These are phyloP conservation scores for Taxawa tesnikishii DNA, from an alignment of 2,329 filamentous ascomycete species.

Conservation along the genomic window DNA sequence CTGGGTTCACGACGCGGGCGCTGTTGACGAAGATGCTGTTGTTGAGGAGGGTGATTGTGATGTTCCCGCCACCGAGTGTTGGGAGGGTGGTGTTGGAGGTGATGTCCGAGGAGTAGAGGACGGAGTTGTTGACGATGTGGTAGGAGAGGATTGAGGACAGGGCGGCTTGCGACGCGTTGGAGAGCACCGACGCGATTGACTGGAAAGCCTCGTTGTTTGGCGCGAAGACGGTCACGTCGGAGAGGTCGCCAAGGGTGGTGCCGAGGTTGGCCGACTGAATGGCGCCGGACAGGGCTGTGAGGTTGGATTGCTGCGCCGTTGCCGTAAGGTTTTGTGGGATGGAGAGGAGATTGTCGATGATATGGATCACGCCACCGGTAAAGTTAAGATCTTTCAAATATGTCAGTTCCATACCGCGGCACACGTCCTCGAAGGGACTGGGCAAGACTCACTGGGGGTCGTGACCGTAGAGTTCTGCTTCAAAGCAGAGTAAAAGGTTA, in stretches of 20 bases:
- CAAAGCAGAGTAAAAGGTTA: conserved; percentile 41
- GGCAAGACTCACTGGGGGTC: too few relatives aligned
- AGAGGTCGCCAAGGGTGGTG: conserved; percentile 25
- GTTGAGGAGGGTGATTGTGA: conserved; percentile 27
- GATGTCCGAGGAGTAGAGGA: conserved; percentile 32
- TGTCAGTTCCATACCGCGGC: too few relatives aligned
- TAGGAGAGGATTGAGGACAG: conserved; percentile 47
- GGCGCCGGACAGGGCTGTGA: conserved; percentile 30
- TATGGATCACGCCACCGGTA: conserved; percentile 32
- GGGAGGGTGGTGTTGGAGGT: conserved; percentile 12
- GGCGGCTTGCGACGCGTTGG: conserved; percentile 33
- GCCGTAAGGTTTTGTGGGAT: conserved; percentile 21
- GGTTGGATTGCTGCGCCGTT: conserved; percentile 20
- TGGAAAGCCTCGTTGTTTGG: conserved; percentile 50
- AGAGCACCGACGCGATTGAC: conserved; percentile 40
- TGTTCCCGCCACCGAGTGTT: conserved; percentile 22
- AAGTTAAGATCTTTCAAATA: conserved; percentile 24
- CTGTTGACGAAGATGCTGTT: conserved; percentile 30
- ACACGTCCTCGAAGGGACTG: too few relatives aligned
- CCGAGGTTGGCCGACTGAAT: conserved; percentile 25
- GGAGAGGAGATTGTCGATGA: conserved; percentile 32
- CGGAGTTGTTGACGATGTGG: conserved; percentile 47
- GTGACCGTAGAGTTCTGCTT: conserved; percentile 36
- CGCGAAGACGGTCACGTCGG: conserved; percentile 51
- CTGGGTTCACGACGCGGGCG: conserved; percentile 27